Conservation (phyloP, 2,329 filamentous ascomycete species). For the Aspergillus eucalypticola region DNA sequence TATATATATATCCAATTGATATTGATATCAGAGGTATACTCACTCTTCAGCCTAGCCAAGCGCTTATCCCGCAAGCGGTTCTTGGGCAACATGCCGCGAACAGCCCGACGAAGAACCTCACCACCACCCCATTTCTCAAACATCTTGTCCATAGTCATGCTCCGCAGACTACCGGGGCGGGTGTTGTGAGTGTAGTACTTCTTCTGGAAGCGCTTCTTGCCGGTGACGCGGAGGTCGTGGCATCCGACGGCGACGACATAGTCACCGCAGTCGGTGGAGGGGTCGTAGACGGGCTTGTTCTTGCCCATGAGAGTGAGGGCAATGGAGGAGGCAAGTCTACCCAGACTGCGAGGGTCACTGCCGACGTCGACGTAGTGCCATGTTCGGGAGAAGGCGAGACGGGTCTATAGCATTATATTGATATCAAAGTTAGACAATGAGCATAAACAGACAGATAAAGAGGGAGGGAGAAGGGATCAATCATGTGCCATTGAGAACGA, state of each 20-base stretch:
- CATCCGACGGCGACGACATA: conserved; percentile 95
- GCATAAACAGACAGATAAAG: not conserved
- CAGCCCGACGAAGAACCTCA: conserved; percentile 87
- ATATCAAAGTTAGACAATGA: not conserved
- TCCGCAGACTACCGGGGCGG: conserved; percentile 79
- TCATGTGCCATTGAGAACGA: no score
- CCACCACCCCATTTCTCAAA: conserved; percentile 92
- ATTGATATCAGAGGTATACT: conserved; percentile 19
- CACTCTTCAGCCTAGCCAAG: conserved; percentile 79
- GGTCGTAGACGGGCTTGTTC: conserved; percentile 97
- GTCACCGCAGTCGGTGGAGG: conserved; percentile 97
- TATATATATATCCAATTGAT: no score
- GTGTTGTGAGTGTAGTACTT: conserved; percentile 95
- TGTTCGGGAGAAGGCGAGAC: conserved; percentile 90
- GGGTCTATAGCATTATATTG: conserved; percentile 62
- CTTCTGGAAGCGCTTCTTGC: conserved; percentile 91
- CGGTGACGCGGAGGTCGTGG: conserved; percentile 80
- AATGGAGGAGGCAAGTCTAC: conserved; percentile 84
- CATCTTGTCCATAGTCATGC: conserved; percentile 91
- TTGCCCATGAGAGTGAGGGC: conserved; percentile 93
- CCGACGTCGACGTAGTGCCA: conserved; percentile 87
- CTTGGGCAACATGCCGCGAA: conserved; percentile 97
- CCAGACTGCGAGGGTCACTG: conserved; percentile 74
- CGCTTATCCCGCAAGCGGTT: conserved; percentile 87
- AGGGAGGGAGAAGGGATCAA: not conserved